Evolutionary conservation across 768 basidiomycete species (phyloP).

Genomic region (Mycena rebaudengoi): DNA sequence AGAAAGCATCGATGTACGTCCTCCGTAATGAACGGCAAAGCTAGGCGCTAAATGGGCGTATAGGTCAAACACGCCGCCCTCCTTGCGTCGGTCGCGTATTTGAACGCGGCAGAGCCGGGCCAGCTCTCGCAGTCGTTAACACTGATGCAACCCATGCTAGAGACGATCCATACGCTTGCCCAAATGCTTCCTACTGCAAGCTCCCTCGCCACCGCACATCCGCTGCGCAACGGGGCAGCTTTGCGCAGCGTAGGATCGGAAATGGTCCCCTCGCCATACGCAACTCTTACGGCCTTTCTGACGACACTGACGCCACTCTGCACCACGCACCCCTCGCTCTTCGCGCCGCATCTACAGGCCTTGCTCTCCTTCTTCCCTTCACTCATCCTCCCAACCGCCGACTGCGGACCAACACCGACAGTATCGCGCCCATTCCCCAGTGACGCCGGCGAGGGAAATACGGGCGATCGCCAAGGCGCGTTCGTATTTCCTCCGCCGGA

Average conservation of each 20-base stretch:
- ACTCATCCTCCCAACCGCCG: constrained; percentile 68
- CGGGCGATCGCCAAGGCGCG: constrained; percentile 39
- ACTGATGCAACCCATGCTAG: constrained; percentile 76
- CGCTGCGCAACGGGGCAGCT: constrained; percentile 17
- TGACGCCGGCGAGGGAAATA: constrained; percentile 23
- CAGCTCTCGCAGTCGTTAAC: constrained; percentile 70
- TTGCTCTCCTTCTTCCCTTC: constrained; percentile 76
- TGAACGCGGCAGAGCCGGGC: constrained; percentile 65
- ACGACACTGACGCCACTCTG: constrained; percentile 76
- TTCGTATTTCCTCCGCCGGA: constrained; percentile 51
- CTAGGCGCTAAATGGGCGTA: not conserved
- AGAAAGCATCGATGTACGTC: constrained; percentile 68
- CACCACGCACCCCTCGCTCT: constrained; percentile 72
- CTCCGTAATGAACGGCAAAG: not conserved
- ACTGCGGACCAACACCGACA: constrained; percentile 61
- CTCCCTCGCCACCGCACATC: constrained; percentile 30
- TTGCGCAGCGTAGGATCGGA: constrained; percentile 40
- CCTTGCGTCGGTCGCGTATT: constrained; percentile 72
- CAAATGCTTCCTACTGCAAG: constrained; percentile 43
- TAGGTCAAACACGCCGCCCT: constrained; percentile 81
- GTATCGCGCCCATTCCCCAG: constrained; percentile 54
- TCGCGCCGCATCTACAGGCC: constrained; percentile 73
- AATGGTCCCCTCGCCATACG: constrained; percentile 31
- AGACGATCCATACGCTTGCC: constrained; percentile 70
- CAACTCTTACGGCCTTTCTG: constrained; percentile 71